These are phyloP conservation scores for Scleroderma citrinum DNA, from an alignment of 768 basidiomycete genomes.

Conservation along the genomic window DNA sequence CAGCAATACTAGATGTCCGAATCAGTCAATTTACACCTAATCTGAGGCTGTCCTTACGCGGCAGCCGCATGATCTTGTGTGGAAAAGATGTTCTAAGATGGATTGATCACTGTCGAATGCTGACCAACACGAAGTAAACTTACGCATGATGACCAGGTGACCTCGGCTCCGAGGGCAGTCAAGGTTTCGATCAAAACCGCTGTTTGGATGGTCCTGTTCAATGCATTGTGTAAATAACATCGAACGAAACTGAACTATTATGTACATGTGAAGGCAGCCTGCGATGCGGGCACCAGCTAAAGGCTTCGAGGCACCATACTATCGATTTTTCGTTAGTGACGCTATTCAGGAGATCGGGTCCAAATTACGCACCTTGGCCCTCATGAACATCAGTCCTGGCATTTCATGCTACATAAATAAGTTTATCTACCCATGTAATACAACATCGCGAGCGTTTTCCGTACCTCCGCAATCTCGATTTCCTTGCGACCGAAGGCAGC, in stretches of 20 bases:
- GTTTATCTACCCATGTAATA: conserved; percentile 6
- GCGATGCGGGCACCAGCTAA: conserved; percentile 94
- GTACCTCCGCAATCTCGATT: conserved; percentile 97
- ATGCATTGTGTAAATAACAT: conserved; percentile 1
- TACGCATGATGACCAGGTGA: conserved; percentile 98
- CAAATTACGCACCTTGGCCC: conserved; percentile 59
- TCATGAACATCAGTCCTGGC: conserved; percentile 93
- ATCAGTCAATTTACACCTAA: neutral
- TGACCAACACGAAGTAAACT: conserved; percentile 22
- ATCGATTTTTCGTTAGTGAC: conserved; percentile 8
- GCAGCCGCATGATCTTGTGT: conserved; percentile 99
- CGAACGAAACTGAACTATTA: no score
- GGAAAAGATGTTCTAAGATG: conserved; percentile 90
- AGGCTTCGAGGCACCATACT: conserved; percentile 80
- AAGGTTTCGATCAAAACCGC: conserved; percentile 99
- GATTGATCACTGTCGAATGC: conserved; percentile 1
- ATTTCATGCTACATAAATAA: conserved; percentile 66
- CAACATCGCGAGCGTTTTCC: conserved; percentile 11
- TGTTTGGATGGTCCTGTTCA: conserved; percentile 90
- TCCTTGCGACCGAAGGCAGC: conserved; percentile 99
- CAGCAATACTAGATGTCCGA: conserved; percentile 65
- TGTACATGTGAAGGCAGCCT: conserved; percentile 98
- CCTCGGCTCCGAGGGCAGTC: conserved; percentile 90
- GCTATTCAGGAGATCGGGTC: neutral
- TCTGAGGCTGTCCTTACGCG: conserved; percentile 51